Evolutionary conservation across 75 land plant genomes (phyloP).

Genomic region (Cunninghamia lanceolata): DNA sequence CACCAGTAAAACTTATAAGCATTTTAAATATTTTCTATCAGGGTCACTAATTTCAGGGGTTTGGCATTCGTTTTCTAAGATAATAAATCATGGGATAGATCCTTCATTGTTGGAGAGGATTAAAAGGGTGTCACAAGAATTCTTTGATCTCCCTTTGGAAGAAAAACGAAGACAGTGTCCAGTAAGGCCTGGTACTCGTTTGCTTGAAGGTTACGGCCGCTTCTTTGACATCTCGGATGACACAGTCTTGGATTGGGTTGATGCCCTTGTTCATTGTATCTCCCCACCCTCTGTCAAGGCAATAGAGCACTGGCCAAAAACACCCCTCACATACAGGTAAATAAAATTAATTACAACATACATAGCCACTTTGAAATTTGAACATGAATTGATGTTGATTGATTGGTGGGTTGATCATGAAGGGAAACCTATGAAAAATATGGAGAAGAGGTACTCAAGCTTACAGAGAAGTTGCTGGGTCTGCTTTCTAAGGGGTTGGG

Average conservation of each 20-base stretch:
- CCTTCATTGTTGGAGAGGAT: slow-evolving; percentile 5
- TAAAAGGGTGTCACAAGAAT: not conserved
- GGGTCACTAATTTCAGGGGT: not conserved
- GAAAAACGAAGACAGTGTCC: slow-evolving; percentile 9
- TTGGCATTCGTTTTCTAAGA: not conserved
- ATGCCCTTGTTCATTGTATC: slow-evolving; percentile 14
- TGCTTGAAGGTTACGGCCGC: slow-evolving; percentile 1
- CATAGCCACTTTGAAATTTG: not conserved
- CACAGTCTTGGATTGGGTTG: slow-evolving; percentile 11
- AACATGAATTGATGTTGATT: not conserved
- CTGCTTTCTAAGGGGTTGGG: not conserved
- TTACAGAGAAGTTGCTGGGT: not conserved
- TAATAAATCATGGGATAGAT: slow-evolving; percentile 9
- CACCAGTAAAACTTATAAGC: not conserved
- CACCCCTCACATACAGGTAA: slow-evolving; percentile 5
- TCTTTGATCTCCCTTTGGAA: not conserved
- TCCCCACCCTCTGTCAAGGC: slow-evolving; percentile 1
- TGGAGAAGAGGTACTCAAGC: not conserved
- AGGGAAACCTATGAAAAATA: slow-evolving; percentile 3
- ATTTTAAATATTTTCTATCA: not conserved
- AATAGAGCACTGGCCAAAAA: slow-evolving; percentile 8
- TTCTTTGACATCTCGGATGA: slow-evolving; percentile 3
- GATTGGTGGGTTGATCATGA: not conserved
- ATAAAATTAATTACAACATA: not conserved
- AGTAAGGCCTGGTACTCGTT: not conserved